Conservation (phyloP, 1,284 basidiomycete species). For the Termitomyces sp. region DNA sequence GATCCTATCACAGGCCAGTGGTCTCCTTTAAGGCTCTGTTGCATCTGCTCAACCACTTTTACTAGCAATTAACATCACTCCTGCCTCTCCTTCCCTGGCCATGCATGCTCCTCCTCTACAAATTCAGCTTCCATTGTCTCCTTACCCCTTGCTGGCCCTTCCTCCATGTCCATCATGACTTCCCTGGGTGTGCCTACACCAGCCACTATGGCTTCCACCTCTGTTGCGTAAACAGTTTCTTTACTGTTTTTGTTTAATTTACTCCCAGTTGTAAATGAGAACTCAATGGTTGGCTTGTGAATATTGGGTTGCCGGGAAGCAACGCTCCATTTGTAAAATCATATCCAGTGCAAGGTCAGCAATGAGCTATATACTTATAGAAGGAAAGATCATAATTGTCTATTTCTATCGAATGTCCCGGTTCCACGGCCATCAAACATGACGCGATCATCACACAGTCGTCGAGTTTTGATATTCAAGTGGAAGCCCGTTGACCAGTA, state of each 20-base stretch:
- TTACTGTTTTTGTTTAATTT: background rate
- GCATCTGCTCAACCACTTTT: no score
- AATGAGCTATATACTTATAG: background rate
- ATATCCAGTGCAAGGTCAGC: constrained; percentile 18
- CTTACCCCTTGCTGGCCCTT: no score
- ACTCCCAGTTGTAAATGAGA: background rate
- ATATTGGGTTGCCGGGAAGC: constrained; percentile 26
- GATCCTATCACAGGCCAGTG: no score
- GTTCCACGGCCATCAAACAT: constrained; percentile 23
- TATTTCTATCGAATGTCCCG: constrained; percentile 30
- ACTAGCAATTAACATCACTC: no score
- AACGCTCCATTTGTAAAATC: constrained; percentile 26
- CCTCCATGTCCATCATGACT: no score
- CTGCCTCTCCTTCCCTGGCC: no score
- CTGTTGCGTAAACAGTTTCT: background rate
- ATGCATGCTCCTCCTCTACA: no score
- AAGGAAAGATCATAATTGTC: constrained; percentile 22
- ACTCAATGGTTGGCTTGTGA: constrained; percentile 10
- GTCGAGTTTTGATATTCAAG: constrained; percentile 26
- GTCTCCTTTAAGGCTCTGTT: no score
- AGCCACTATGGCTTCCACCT: no score
- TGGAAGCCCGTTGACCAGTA: constrained; percentile 26
- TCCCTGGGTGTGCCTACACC: no score
- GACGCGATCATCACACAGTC: constrained; percentile 26
- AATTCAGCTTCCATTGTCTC: no score